A percentile compares a stretch with the other conserved stretches of the same genome.
Evolutionary conservation across 2,329 filamentous ascomycete species (phyloP).

Genomic region (Aschersonia sp.): DNA sequence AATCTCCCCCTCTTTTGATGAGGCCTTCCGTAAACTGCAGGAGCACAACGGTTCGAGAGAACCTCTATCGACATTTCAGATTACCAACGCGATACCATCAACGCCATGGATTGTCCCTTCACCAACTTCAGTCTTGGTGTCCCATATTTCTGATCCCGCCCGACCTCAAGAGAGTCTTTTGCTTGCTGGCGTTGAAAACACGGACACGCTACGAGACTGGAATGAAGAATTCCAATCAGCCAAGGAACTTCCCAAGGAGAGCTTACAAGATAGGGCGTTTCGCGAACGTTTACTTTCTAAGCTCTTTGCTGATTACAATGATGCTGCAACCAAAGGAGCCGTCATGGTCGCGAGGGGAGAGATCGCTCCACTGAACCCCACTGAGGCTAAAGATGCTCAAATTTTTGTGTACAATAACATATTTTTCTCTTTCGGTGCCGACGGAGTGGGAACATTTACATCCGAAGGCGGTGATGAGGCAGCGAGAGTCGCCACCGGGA

Average conservation of each 20-base stretch:
- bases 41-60: conserved; percentile 77
- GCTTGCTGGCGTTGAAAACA: conserved; percentile 80
- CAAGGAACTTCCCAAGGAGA: conserved; percentile 83
- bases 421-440: conserved; percentile 96
- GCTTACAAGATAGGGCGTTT: conserved; percentile 90
- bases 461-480: conserved; percentile 95
- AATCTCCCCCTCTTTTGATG: conserved; percentile 71
- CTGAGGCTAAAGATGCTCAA: conserved; percentile 81
- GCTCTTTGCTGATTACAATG: conserved; percentile 94
- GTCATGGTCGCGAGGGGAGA: conserved; percentile 87
- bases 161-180: conserved; percentile 88
- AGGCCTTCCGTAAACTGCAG: conserved; percentile 64
- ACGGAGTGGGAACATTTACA: conserved; percentile 93
- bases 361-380: conserved; percentile 86
- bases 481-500: conserved; percentile 86
- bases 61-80: conserved; percentile 83
- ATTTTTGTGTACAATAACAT: conserved; percentile 99
- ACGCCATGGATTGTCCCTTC: conserved; percentile 82
- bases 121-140: conserved; percentile 45
- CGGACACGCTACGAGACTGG: conserved; percentile 92
- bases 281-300: conserved; percentile 88
- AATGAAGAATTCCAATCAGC: conserved; percentile 99
- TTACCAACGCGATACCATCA: conserved; percentile 85
- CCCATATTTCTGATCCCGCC: conserved; percentile 71
- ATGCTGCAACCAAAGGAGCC: conserved; percentile 83